Base-by-base conservation (phyloP, 2,329 filamentous ascomycete species). In the Cryphonectria japonica region DNA sequence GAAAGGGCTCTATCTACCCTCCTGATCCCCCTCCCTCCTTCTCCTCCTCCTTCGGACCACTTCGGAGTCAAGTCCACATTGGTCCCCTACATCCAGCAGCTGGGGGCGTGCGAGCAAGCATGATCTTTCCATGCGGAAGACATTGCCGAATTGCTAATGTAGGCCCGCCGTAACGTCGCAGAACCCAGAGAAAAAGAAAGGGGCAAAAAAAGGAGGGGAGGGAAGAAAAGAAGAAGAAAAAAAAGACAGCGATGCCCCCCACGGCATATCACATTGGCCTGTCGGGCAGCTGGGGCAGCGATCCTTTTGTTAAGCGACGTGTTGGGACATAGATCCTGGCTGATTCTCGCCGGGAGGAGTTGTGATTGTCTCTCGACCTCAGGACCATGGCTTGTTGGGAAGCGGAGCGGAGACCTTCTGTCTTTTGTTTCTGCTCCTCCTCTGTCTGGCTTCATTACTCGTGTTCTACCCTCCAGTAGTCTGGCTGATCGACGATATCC, bases 11-110 rank as follows among this genome's bases (percentile, higher is more conserved):
- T 59, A 65, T 37, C 60, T 34, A 52, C 57, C 60, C 32, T 39
- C 37, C 16, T 46, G 3, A 16, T 46, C 22, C 43, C 22, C 16
- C 52, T 29, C 59, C 37, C 26, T 19, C 46, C 52, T 50, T 68
- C 69, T 46, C 50, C 29, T 34, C 69, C 43, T 46, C 59, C 39
- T 39, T 37, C 69, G 50, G 59, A 70, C 43, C 22, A 46, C 39
- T 39, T 37, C 69, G 50, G 59, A 70, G n/a, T 32, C 57, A n/a
- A 43, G 22, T 14, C 60, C 59, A 66, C 39, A 37, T 65, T 62
- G 37, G 67, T 71, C 59, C 39, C 41, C 46, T 67, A n/a, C n/a
- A 59, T 19, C 54, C 54, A 60, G 59, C 37, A 39, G 37, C 37
- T 39, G 37, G 37, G 37, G 37, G 37, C 7, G 1, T 26, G 46